A percentile compares a stretch with the other conserved stretches of the same genome.
These are phyloP conservation scores for Diaporthe vexans DNA, from an alignment of 2,329 filamentous ascomycete species.

Conservation along the genomic window DNA sequence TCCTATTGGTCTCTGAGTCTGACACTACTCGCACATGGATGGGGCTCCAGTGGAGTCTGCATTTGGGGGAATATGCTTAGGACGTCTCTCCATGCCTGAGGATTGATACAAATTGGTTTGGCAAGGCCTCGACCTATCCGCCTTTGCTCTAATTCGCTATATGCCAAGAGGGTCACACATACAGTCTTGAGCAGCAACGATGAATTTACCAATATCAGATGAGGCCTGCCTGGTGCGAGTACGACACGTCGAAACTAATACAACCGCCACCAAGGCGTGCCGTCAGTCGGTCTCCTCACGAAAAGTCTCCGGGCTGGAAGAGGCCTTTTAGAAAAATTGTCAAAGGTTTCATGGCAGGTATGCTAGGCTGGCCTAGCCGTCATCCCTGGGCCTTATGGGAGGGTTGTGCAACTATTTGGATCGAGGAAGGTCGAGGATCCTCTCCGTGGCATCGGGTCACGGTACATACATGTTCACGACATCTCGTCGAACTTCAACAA, in stretches of 20 bases:
- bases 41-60: not conserved
- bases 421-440: not conserved
- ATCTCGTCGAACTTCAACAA: not conserved
- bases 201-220: not conserved
- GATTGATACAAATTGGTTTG: not conserved
- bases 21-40: not conserved
- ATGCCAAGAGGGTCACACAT: not conserved
- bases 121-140: not conserved
- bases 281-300: too few relatives aligned
- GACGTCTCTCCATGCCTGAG: not conserved
- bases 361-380: not conserved
- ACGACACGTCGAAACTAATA: not conserved
- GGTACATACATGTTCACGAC: not conserved
- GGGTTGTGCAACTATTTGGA: too few relatives aligned
- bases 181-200: not conserved
- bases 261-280: not conserved
- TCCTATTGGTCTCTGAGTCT: not conserved
- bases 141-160: not conserved
- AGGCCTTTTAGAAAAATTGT: too few relatives aligned
- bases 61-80: not conserved
- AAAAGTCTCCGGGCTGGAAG: not conserved
- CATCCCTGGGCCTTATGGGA: not conserved
- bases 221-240: not conserved
- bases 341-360: not conserved
- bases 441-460: not conserved